Evolutionary conservation across 2,329 filamentous ascomycete species (phyloP), one percentile per base, ranked within the genome.

Genomic region (Cordyceps farinosa): DNA sequence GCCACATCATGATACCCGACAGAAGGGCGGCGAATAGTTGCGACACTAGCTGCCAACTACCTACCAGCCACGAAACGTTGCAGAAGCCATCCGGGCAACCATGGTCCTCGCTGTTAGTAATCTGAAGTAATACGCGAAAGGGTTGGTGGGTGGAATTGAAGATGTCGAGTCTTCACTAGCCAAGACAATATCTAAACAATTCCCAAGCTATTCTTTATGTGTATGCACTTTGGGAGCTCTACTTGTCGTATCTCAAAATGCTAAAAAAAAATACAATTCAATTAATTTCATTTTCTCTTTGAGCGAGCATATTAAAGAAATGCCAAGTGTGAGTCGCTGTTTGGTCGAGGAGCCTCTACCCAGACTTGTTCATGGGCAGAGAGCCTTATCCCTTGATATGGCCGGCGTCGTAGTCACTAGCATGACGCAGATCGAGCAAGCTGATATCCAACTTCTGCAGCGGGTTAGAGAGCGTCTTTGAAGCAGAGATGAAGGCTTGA

Each of bases 371-470:
- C 5, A 50, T 50, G 27, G 27, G 47, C 47, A 50, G 47, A 50
- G 47, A 50, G 47, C 47, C n/a, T 50, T 50, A 50, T 50, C 47
- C 47, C 47, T 50, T 50, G 27, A 50, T 50, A 50, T 50, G 47
- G 29, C 47, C 47, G 47, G 27, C 47, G n/a, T 50, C 47, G 27
- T 50, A 50, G 22, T 29, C 47, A 50, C 47, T 50, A 32, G 47
- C 47, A 50, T 50, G 47, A 15, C 47, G 47, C 47, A 50, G 47
- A 50, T 50, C 47, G 47, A 50, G 47, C 47, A 50, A 32, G 15
- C 27, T 32, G 47, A 50, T 11, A 7, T 27, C 47, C 47, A 50
- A 15, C 47, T 50, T 27, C 47, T 50, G 22, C 47, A 50, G 47
- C 47, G 47, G 47, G 47, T 50, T 50, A 50, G 27, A 50, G 47